A percentile compares a stretch with the other conserved stretches of the same genome.
Evolutionary conservation across 2,329 filamentous ascomycete species (phyloP).

Genomic region (Verticillium longisporum): DNA sequence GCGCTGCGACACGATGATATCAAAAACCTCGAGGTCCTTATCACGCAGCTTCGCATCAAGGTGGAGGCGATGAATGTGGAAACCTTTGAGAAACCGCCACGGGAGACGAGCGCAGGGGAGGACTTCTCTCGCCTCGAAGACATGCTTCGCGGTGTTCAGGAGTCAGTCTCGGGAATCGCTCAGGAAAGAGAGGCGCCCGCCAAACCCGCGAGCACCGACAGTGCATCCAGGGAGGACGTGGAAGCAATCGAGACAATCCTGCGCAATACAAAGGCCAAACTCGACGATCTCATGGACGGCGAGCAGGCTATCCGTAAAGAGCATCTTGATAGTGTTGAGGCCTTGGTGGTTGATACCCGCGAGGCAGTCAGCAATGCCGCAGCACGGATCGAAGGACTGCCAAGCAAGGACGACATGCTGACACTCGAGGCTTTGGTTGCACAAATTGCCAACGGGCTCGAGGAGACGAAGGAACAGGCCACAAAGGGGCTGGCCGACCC

Average conservation of each 20-base stretch:
- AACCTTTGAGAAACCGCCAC: slow-evolving; percentile 8
- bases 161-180: slow-evolving; percentile 34
- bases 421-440: slow-evolving; percentile 72
- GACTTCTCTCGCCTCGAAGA: slow-evolving; percentile 45
- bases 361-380: slow-evolving; percentile 63
- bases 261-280: slow-evolving; percentile 77
- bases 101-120: slow-evolving; percentile 22
- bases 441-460: slow-evolving; percentile 67
- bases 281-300: slow-evolving; percentile 73
- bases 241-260: slow-evolving; percentile 87
- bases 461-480: slow-evolving; percentile 61
- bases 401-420: slow-evolving; percentile 72
- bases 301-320: slow-evolving; percentile 64
- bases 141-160: slow-evolving; percentile 35
- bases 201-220: slow-evolving; percentile 25
- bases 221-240: slow-evolving; percentile 73
- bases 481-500: slow-evolving; percentile 47
- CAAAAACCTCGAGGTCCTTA: slow-evolving; percentile 76
- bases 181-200: slow-evolving; percentile 11
- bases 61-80: slow-evolving; percentile 60
- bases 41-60: slow-evolving; percentile 77
- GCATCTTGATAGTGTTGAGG: slow-evolving; percentile 60
- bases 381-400: slow-evolving; percentile 60
- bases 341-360: slow-evolving; percentile 63
- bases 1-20: slow-evolving; percentile 64